Percentiles rank a stretch among this genome's conserved stretches.
phyloP scores from a whole-genome alignment of 1,139 yeast species.

The Arxiozyma bovina region DNA sequence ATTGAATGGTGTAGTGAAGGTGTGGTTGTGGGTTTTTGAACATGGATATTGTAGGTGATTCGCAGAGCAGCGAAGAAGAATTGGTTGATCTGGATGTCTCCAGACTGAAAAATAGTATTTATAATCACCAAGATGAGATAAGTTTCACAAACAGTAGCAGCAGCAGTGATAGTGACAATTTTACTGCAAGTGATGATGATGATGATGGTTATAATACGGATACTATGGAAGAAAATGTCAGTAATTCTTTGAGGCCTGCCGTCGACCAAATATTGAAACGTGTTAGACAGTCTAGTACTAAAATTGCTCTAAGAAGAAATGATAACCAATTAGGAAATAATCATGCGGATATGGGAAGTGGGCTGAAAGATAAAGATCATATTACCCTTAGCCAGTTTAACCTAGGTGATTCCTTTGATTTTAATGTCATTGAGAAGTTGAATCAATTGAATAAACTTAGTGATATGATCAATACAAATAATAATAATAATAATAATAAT shows the following conservation, averaged over 20 bases:
- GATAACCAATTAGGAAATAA: not conserved
- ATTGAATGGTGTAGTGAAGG: not conserved
- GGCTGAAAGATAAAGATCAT: not conserved
- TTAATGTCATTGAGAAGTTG: conserved; percentile 7
- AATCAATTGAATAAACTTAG: conserved; percentile 6
- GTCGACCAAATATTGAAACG: not conserved
- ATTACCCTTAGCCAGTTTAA: conserved; percentile 2
- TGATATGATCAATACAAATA: conserved; percentile 2
- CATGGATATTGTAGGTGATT: not conserved
- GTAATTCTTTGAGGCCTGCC: not conserved
- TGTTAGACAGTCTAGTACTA: not conserved
- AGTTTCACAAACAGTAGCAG: not conserved
- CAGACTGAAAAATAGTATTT: not conserved
- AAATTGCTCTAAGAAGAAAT: not conserved
- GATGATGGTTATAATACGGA: not conserved
- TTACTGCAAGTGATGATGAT: not conserved
- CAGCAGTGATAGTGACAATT: not conserved
- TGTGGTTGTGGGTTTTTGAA: not conserved
- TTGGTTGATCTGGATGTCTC: not conserved
- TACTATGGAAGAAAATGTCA: not conserved
- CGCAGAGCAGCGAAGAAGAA: not conserved
- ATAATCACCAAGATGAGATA: not conserved
- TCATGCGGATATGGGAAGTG: not conserved
- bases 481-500: not conserved
- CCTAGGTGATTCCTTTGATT: conserved; percentile 9